Base-by-base conservation (phyloP, 306 rosid species). In the Fagus sylvatica region DNA sequence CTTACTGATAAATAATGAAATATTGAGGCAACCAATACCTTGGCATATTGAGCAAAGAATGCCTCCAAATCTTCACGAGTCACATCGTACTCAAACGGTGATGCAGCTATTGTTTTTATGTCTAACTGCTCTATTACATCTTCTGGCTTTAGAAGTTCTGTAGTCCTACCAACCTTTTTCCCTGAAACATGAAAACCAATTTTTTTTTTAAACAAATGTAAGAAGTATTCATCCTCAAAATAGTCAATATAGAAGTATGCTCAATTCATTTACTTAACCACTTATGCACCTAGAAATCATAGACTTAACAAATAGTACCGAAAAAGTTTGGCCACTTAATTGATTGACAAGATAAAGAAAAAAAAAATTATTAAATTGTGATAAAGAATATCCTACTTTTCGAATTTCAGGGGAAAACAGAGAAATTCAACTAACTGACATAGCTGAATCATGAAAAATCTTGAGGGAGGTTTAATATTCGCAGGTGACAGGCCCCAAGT, bases 51-150 rank as follows among this genome's bases (percentile, higher is more conserved):
- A 34, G 84, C 81, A 69, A 93, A 91, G 81, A 85, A 87, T 39
- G 80, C 49, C 79, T 91, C 96, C 11, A 87, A 79, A 62, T 87
- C 96, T 83, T 93, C 98, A 66, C 84, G 96, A 86, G 90, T 91
- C 73, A 83, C 85, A 73, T 85, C 89, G 73, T 85, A 81, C 78
- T 82, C 89, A 77, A 93, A 88, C 16, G 97, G 98, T 9, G 93
- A 82, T 6, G 88, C 97, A 77, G 98, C 98, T 60, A 90, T 74
- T 9, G 98, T 93, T 81, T 93, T 91, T 69, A 60, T 79, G 78
- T 93, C 96, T 81, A 90, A 82, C 81, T 93, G 98, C 86, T 91
- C 97, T 33, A 91, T 85, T 55, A 90, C 83, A 82, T 86, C 91
- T 68, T 93, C 98, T 1, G 89, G 88, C 67, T 88, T 91, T 62